These are phyloP conservation scores for Leccinum longicurvipes DNA, from an alignment of 768 basidiomycete species.

Conservation along the genomic window DNA sequence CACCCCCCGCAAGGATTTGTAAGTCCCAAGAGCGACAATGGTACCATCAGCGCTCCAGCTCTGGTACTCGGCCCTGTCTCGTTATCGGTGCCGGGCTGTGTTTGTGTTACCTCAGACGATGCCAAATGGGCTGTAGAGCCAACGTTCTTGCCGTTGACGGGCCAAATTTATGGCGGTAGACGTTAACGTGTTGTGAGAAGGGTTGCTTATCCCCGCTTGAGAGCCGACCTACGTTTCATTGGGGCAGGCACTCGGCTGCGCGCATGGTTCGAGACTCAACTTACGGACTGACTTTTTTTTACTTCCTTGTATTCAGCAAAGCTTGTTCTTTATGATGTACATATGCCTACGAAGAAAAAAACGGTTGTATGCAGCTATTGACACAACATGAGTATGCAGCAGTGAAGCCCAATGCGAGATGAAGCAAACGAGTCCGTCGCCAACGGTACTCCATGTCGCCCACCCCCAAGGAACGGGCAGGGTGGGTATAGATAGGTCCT, in stretches of 20 bases:
- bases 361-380: conserved; percentile 33
- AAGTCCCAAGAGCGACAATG: conserved; percentile 4
- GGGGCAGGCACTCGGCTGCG: background rate
- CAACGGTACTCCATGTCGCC: conserved; percentile 24
- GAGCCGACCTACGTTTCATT: conserved; percentile 8
- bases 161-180: background rate
- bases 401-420: conserved; percentile 27
- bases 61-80: conserved; percentile 1
- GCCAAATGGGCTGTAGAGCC: background rate
- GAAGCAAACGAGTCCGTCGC: conserved; percentile 26
- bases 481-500: conserved; percentile 33
- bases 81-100: conserved; percentile 21
- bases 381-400: conserved; percentile 37
- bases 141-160: background rate
- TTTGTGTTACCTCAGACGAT: conserved; percentile 4
- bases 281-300: background rate
- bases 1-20: background rate
- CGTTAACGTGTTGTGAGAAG: conserved; percentile 10
- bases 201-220: background rate
- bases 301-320: conserved; percentile 26
- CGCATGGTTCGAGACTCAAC: background rate
- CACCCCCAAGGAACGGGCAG: conserved; percentile 15
- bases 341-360: conserved; percentile 31
- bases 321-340: conserved; percentile 32
- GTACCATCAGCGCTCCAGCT: conserved; percentile 11